Evolutionary conservation across 345 rosid species (phyloP).

Genomic region (Populus alba): DNA sequence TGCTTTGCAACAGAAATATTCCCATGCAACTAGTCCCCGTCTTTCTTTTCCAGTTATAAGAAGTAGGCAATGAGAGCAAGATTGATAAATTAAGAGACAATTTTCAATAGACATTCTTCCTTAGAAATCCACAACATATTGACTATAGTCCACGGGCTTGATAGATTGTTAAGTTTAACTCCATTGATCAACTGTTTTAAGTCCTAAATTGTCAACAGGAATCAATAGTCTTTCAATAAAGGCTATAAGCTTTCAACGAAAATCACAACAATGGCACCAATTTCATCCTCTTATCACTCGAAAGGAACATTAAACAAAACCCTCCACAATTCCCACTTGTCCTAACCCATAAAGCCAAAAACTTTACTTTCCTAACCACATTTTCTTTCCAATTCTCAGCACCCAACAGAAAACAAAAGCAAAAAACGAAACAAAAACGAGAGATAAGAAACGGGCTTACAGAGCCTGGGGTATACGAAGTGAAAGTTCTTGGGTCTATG

Average conservation of each 20-base stretch:
- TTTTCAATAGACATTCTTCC: background rate
- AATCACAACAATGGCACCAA: background rate
- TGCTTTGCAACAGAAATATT: no score
- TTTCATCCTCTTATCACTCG: background rate
- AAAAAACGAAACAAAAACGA: no score
- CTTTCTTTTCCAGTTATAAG: background rate
- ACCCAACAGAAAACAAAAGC: background rate
- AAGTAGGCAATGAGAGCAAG: background rate
- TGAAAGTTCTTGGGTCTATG: background rate
- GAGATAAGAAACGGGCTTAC: background rate
- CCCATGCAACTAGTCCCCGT: background rate
- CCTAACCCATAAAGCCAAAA: background rate
- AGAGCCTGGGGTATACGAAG: slow-evolving; percentile 26
- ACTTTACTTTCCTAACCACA: background rate
- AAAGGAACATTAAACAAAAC: background rate
- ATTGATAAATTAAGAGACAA: background rate
- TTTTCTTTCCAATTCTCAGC: background rate
- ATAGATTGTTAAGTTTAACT: background rate
- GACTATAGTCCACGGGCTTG: background rate
- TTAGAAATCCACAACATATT: background rate
- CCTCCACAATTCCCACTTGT: background rate
- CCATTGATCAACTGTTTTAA: background rate
- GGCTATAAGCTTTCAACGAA: background rate
- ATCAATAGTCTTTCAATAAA: background rate
- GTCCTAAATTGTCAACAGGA: background rate